Evolutionary conservation across 1,284 basidiomycete species (phyloP).

Genomic region (Ganoderma boninense): DNA sequence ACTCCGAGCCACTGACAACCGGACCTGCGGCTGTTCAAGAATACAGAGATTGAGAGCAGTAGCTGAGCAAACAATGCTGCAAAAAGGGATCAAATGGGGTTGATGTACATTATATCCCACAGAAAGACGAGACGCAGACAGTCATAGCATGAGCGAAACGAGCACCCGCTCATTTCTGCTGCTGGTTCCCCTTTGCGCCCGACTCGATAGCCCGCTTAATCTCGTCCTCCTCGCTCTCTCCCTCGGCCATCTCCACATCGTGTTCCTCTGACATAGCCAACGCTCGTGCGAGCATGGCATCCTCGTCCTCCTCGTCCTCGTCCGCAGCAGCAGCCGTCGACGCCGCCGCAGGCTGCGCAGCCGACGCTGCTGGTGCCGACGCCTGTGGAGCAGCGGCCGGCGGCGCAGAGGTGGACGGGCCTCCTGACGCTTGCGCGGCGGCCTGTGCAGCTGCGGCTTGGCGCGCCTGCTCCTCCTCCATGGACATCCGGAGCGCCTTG

Average conservation of each 20-base stretch:
- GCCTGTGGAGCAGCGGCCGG: slow-evolving; percentile 27
- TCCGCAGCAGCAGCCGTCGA: slow-evolving; percentile 39
- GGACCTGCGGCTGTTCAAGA: background rate
- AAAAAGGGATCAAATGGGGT: background rate
- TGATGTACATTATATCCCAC: slow-evolving; percentile 32
- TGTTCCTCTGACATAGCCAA: slow-evolving; percentile 61
- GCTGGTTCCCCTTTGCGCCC: slow-evolving; percentile 46
- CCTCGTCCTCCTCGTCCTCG: slow-evolving; percentile 69
- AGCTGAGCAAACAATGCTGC: no score
- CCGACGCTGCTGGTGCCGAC: slow-evolving; percentile 43
- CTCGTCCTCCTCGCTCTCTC: slow-evolving; percentile 60
- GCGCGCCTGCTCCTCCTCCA: slow-evolving; percentile 95
- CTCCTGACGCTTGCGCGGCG: slow-evolving; percentile 38
- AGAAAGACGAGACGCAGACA: slow-evolving; percentile 3
- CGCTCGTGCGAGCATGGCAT: slow-evolving; percentile 70
- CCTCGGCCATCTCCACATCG: slow-evolving; percentile 61
- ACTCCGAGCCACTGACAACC: background rate
- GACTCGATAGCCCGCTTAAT: slow-evolving; percentile 71
- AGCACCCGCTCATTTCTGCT: slow-evolving; percentile 36
- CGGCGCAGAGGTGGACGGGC: slow-evolving; percentile 10
- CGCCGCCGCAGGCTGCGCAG: slow-evolving; percentile 40
- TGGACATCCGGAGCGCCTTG: slow-evolving; percentile 95
- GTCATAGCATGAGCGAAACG: background rate
- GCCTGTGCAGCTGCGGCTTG: slow-evolving; percentile 66
- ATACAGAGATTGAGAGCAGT: background rate